These are phyloP conservation scores for Penicillium fimorum DNA, from an alignment of 495 filamentous ascomycete species.

Conservation along the genomic window DNA sequence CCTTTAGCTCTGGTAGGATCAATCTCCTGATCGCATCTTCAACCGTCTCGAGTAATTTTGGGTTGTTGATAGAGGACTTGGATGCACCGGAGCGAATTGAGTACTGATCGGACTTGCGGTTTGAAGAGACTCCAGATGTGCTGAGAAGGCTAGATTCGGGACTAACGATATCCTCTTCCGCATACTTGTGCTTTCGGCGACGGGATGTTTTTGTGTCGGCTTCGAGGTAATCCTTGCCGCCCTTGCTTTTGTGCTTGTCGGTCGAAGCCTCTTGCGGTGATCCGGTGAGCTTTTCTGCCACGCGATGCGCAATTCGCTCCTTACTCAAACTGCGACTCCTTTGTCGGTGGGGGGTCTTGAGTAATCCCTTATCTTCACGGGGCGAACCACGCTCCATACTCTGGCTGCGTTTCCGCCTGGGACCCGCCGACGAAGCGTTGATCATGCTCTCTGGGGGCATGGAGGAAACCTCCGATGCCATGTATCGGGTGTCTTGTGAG, in stretches of 20 bases:
- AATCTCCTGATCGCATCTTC: constrained; percentile 92
- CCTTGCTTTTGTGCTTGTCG: constrained; percentile 56
- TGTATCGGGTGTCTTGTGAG: constrained; percentile 59
- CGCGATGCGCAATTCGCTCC: constrained; percentile 69
- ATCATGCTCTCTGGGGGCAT: constrained; percentile 91
- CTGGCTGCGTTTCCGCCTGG: constrained; percentile 56
- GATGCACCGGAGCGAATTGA: constrained; percentile 75
- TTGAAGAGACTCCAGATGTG: constrained; percentile 65
- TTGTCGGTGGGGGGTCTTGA: constrained; percentile 62
- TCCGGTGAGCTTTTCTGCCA: constrained; percentile 63
- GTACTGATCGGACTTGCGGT: constrained; percentile 70
- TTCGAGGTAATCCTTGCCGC: constrained; percentile 60
- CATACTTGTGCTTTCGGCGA: constrained; percentile 60
- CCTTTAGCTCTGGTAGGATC: constrained; percentile 88
- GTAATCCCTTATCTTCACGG: constrained; percentile 52
- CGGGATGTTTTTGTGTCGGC: constrained; percentile 55
- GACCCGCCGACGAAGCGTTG: constrained; percentile 55
- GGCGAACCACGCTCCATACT: constrained; percentile 52
- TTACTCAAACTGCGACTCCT: constrained; percentile 72
- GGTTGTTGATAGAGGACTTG: constrained; percentile 89
- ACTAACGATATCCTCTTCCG: constrained; percentile 62
- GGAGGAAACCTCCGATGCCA: constrained; percentile 82
- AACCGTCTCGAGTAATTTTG: constrained; percentile 89
- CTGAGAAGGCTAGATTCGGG: constrained; percentile 74
- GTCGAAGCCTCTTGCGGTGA: constrained; percentile 46